Evolutionary conservation across 2,329 filamentous ascomycete species (phyloP).

Genomic region (Pseudocercospora crystallina): DNA sequence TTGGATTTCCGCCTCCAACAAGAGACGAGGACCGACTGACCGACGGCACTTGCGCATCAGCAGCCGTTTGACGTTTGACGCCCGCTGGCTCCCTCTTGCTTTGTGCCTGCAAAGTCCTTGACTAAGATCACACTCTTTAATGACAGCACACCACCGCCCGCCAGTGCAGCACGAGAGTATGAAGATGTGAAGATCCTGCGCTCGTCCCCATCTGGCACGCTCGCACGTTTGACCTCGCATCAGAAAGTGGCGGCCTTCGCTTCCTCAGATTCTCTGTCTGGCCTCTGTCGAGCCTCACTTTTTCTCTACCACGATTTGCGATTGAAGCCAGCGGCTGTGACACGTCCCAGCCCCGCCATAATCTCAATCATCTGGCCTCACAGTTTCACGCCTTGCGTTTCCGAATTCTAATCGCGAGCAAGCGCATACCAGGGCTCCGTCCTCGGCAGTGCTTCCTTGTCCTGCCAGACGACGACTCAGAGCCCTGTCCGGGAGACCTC

Average conservation of each 20-base stretch:
- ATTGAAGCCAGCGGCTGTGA: conserved; percentile 16
- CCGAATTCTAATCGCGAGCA: conserved; percentile 26
- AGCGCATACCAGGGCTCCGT: conserved; percentile 13
- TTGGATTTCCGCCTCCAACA: too few species aligned
- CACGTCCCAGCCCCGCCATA: conserved; percentile 19
- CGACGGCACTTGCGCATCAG: too few species aligned
- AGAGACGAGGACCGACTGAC: too few species aligned
- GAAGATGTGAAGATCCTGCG: conserved; percentile 1
- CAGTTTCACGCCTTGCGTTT: conserved; percentile 31
- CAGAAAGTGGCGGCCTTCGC: too few species aligned
- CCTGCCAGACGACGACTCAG: conserved; percentile 19
- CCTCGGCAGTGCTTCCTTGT: conserved; percentile 26
- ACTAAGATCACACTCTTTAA: too few species aligned
- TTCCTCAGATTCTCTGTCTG: not conserved
- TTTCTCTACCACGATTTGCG: conserved; percentile 5
- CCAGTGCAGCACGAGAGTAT: not conserved
- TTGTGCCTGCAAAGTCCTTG: too few species aligned
- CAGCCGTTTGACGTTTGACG: too few species aligned
- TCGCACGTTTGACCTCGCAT: too few species aligned
- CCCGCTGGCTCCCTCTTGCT: too few species aligned
- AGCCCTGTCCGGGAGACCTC: conserved; percentile 15
- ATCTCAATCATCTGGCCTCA: conserved; percentile 19
- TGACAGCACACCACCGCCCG: too few species aligned
- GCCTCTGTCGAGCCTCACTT: conserved; percentile 22
- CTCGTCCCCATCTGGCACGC: too few species aligned